Evolutionary conservation across 306 rosid genomes (phyloP), one percentile per base, ranked within the genome.

Genomic region (Alnus rubra): DNA sequence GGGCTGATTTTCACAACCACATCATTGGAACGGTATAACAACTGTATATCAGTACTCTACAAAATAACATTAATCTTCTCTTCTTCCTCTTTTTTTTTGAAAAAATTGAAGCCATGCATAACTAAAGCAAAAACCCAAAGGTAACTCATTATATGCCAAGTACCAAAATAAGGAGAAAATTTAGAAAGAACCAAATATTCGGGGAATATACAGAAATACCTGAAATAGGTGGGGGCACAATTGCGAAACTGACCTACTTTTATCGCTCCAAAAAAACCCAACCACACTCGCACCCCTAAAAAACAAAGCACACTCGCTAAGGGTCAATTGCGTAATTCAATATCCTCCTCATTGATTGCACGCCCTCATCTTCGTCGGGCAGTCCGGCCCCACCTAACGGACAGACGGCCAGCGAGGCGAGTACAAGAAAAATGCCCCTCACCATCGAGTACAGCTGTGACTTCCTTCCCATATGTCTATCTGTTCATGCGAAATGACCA

Each of bases 401-500:
- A 49, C 6, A 8, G 52, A 78, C 79, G 80, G 87, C 75, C 63
- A 55, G 49, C 28, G 11, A 44, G 23, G 74, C 82, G 76, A 78
- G 76, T 35, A 39, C 28, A 0, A 0, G 15, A 44, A 50, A 8
- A 35, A 12, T 47, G 45, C 12, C 55, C 44, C 2, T 14, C 75
- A 12, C 31, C 50, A 53, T 70, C 69, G 47, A 28, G 58, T 75
- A 55, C 78, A 53, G 39, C 44, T 42, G 33, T 9, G 4, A 18
- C 16, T 77, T 52, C 55, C 58, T 1, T 2, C 13, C 70, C 59
- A 51, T 3, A 60, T 4, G 50, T 83, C 56, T 45, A 75, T 83
- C 78, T 76, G 76, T 73, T 70, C 28, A 9, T 0, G 3, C 0
- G n/a, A 63, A 88, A 84, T 78, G 89, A 88, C 93, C 30, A 58